Percentiles rank a stretch among this genome's conserved stretches.
Conservation (phyloP, 257 asterid genomes). For the Scutellaria barbata region DNA sequence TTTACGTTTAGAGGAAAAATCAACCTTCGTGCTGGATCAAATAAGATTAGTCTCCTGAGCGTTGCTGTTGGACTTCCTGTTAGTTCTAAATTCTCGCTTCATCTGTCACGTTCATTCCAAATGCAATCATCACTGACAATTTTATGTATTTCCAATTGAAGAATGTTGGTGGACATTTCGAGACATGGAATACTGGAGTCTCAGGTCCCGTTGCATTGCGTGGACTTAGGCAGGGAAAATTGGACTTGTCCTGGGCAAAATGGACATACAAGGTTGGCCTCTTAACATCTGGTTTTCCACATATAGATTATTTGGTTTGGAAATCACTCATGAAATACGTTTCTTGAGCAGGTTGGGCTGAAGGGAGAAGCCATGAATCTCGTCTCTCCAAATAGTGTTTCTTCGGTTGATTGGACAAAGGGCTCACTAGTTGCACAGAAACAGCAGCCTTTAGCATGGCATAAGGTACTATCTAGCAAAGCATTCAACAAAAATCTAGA, state of each 20-base stretch:
- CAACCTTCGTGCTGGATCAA: conserved; percentile 71
- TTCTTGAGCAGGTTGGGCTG: conserved; percentile 77
- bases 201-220: conserved; percentile 81
- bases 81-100: conserved; percentile 40
- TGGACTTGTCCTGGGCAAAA: conserved; percentile 83
- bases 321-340: conserved; percentile 33
- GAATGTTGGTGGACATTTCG: conserved; percentile 92
- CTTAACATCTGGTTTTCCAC: conserved; percentile 19
- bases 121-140: not conserved
- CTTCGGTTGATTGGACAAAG: conserved; percentile 83
- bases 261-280: conserved; percentile 84
- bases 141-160: conserved; percentile 37
- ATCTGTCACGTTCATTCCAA: not conserved
- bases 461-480: conserved; percentile 58
- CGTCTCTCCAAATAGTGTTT: conserved; percentile 60
- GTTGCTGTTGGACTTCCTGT: conserved; percentile 97
- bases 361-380: conserved; percentile 89
- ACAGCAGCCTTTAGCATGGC: conserved; percentile 92
- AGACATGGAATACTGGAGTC: conserved; percentile 83
- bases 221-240: conserved; percentile 76
- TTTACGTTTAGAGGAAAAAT: conserved; percentile 58
- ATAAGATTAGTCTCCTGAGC: conserved; percentile 79
- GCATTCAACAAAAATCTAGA: conserved; percentile 2
- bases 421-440: conserved; percentile 73
- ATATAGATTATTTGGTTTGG: not conserved